Conservation (phyloP, 805 yeast species). For the Ogataea saltuana region DNA sequence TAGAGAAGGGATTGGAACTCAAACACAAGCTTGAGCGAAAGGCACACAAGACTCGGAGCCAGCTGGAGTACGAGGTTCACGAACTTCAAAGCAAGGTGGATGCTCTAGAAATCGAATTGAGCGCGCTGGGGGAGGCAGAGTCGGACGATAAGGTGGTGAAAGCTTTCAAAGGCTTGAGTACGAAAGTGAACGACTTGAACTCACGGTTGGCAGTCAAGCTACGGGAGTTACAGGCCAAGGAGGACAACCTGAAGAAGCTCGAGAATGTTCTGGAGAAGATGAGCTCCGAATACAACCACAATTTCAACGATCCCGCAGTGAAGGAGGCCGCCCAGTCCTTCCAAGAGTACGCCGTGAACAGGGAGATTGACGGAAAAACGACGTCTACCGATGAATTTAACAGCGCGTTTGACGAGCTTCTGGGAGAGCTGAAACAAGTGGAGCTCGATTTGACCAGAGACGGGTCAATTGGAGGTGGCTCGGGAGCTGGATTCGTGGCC, state of each 20-base stretch:
- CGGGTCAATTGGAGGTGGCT: neutral
- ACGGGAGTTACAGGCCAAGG: slow-evolving; percentile 14
- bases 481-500: neutral
- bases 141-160: slow-evolving; percentile 7
- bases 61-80: slow-evolving; percentile 19
- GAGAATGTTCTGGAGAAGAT: slow-evolving; percentile 52
- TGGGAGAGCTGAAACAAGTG: slow-evolving; percentile 8
- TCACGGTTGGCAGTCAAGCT: slow-evolving; percentile 20
- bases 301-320: slow-evolving; percentile 85
- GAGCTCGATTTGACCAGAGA: slow-evolving; percentile 4
- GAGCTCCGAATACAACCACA: slow-evolving; percentile 67
- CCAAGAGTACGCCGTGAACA: slow-evolving; percentile 49
- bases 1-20: slow-evolving; percentile 38
- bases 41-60: slow-evolving; percentile 28
- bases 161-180: slow-evolving; percentile 9
- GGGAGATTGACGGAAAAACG: slow-evolving; percentile 17
- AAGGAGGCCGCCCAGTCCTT: slow-evolving; percentile 63
- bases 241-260: slow-evolving; percentile 33
- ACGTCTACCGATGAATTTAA: slow-evolving; percentile 7
- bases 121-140: slow-evolving; percentile 9
- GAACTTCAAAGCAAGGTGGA: slow-evolving; percentile 7
- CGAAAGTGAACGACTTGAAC: slow-evolving; percentile 11
- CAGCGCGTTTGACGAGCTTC: slow-evolving; percentile 8
- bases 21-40: slow-evolving; percentile 34
- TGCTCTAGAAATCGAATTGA: slow-evolving; percentile 33